Evolutionary conservation across 2,329 filamentous ascomycete species (phyloP).

Genomic region (Colletotrichum viniferum): DNA sequence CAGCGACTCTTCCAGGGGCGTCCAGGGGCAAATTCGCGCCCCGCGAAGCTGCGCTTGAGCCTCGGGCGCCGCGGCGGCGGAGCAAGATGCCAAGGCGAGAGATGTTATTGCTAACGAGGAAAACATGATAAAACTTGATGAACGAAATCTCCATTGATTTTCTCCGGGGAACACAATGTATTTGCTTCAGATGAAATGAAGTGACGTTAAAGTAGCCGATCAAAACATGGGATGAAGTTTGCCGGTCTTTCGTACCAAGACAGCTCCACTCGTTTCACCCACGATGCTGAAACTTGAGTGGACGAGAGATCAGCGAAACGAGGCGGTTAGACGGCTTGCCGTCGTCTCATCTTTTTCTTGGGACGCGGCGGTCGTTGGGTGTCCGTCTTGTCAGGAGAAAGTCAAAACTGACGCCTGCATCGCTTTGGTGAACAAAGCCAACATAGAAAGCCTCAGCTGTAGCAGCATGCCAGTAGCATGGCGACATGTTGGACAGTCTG

Average conservation of each 20-base stretch:
- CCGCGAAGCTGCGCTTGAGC: not conserved
- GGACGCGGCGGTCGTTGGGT: not conserved
- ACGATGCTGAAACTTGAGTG: slow-evolving; percentile 6
- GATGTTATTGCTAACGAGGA: not conserved
- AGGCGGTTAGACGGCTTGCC: not conserved
- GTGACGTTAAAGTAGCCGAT: not conserved
- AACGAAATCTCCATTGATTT: not conserved
- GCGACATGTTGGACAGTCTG: no score
- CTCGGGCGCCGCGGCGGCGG: not conserved
- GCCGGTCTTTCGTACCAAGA: not conserved
- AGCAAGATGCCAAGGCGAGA: not conserved
- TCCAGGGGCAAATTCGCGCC: not conserved
- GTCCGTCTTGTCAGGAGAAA: not conserved
- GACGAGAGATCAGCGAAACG: not conserved
- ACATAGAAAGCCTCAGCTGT: no score
- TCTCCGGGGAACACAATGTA: not conserved
- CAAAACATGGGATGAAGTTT: not conserved
- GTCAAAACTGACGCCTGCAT: not conserved
- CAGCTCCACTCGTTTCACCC: slow-evolving; percentile 12
- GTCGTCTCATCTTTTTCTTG: slow-evolving; percentile 7
- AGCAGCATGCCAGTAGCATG: no score
- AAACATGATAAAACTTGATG: not conserved
- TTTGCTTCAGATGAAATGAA: not conserved
- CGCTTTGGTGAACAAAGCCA: no score
- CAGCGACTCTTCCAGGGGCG: not conserved